Evolutionary conservation across 78 protist genomes (phyloP).

Genomic region (Cyanophora paradoxa): DNA sequence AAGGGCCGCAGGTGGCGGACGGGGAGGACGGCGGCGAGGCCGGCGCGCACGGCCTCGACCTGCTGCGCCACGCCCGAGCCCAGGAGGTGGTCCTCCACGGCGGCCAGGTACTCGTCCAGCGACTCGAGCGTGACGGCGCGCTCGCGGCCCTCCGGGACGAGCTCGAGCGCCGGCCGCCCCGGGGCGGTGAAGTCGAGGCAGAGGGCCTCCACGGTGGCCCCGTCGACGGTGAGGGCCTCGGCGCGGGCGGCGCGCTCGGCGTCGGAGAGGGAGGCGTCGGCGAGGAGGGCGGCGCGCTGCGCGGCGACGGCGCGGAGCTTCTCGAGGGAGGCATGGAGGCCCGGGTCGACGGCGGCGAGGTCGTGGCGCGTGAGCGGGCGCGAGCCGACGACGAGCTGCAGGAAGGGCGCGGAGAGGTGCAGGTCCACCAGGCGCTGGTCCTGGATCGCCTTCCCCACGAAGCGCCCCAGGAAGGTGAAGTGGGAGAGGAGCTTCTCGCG

Average conservation of each 20-base stretch:
- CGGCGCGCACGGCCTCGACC: constrained; percentile 48
- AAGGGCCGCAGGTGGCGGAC: constrained; percentile 33
- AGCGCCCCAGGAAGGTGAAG: constrained; percentile 28
- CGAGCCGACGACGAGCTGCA: constrained; percentile 34
- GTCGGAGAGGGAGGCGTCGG: not conserved
- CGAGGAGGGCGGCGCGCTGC: not conserved
- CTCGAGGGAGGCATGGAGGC: not conserved
- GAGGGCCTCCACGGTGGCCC: constrained; percentile 17
- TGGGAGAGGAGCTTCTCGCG: constrained; percentile 16
- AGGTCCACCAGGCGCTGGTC: constrained; percentile 61
- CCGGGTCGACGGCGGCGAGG: constrained; percentile 15
- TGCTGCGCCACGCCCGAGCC: constrained; percentile 43
- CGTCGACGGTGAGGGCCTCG: constrained; percentile 13
- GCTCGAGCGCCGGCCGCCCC: constrained; percentile 23
- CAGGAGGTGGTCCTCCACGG: constrained; percentile 24
- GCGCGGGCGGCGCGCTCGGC: not conserved
- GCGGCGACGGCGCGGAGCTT: not conserved
- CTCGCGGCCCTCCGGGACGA: constrained; percentile 17
- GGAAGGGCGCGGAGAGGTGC: constrained; percentile 50
- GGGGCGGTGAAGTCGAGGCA: constrained; percentile 42
- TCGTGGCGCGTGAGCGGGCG: constrained; percentile 30
- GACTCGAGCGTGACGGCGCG: not conserved
- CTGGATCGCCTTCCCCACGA: constrained; percentile 57
- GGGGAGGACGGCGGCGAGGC: constrained; percentile 31
- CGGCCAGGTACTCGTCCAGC: constrained; percentile 49